Percentiles rank a stretch among this genome's conserved stretches.
Evolutionary conservation across 1,284 basidiomycete genomes (phyloP).

Genomic region (Leccinum fuscescens): DNA sequence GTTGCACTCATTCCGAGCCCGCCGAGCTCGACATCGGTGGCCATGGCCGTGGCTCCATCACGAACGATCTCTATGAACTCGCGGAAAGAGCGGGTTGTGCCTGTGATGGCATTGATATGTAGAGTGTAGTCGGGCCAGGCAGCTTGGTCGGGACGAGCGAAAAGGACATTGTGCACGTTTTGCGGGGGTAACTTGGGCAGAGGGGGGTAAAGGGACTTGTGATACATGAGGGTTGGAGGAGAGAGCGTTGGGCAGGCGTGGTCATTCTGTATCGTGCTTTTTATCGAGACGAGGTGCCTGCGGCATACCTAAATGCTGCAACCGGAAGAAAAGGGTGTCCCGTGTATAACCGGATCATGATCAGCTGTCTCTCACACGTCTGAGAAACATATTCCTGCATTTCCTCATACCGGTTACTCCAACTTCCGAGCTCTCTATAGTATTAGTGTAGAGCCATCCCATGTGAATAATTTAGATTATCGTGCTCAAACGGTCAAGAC

Average conservation of each 20-base stretch:
- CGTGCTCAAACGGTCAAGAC: background rate
- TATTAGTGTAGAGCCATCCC: background rate
- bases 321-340: conserved; percentile 1
- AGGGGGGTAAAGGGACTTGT: conserved; percentile 41
- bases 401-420: background rate
- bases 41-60: conserved; percentile 58
- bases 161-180: conserved; percentile 58
- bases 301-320: background rate
- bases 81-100: conserved; percentile 42
- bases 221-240: conserved; percentile 29
- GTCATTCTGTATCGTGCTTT: conserved; percentile 5
- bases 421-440: background rate
- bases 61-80: conserved; percentile 52
- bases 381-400: background rate
- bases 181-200: conserved; percentile 40
- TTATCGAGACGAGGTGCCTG: conserved; percentile 5
- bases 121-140: conserved; percentile 54
- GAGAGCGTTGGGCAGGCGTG: background rate
- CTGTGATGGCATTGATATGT: conserved; percentile 57
- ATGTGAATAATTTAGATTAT: background rate
- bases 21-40: conserved; percentile 42
- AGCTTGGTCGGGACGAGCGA: conserved; percentile 51
- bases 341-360: background rate
- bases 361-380: background rate
- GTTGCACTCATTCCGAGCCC: conserved; percentile 53